Base-by-base conservation (phyloP, 768 basidiomycete species). In the Exsudoporus frostii region DNA sequence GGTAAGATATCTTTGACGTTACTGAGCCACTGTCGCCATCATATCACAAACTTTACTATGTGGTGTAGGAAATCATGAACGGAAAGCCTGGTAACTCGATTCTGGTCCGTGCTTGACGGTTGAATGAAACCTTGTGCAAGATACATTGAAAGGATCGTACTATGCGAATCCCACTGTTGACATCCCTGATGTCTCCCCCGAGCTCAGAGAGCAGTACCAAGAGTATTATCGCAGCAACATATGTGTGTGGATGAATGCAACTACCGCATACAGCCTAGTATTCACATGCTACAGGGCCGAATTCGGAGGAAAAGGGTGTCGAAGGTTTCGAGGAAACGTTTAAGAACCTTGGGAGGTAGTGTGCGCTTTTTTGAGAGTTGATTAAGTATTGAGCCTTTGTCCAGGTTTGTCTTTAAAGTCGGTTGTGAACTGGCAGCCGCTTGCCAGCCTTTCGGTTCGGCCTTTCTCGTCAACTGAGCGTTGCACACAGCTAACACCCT, bases 191-290 rank as follows among this genome's bases (percentile, higher is more conserved):
- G 87, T 92, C 3, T 66, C 84, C 14, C 67, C 75, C 3, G 78
- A 74, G 33, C 78, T 86, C 38, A 77, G 74, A 47, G 64, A 71
- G 15, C 72, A 75, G 27, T 84, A 91, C 69, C 87, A 85, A 4
- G 91, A 95, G 68, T 96, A 92, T 71, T 94, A 96, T 65, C 82
- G 86, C 6, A 72, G 73, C 34, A 99, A 99, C 63, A 89, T 98
- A 36, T 99, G 96, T 94, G 68, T 63, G 70, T 55, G 53, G 20
- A 48, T 45, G 37, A 24, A 46, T 46, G 9, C 34, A 19, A 48
- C 32, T 25, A 33, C 7, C 30, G 15, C 13, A 29, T 13, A 15
- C 19, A 32, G 24, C 33, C 22, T 30, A n/a, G n/a, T n/a, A 22
- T 33, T 54, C 25, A 63, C 24, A n/a, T 38, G 32, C 24, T 32